Conservation (phyloP, 352 stramenopile species). For the Globisporangium carolinianum region DNA sequence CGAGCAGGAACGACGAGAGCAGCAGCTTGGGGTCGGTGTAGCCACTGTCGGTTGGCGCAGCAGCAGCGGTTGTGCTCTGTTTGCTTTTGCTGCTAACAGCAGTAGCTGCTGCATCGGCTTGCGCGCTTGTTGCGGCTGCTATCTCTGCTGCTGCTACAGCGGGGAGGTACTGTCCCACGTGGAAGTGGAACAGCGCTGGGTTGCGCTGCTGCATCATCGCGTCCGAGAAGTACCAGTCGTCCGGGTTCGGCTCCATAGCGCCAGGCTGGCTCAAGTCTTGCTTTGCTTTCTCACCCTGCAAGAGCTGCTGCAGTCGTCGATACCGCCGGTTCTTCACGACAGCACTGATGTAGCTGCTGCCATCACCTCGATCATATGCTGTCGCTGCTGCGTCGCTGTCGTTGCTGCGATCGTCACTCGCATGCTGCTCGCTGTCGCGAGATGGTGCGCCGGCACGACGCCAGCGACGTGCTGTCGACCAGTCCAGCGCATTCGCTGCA, state of each 20-base stretch:
- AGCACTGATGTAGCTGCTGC: constrained; percentile 4
- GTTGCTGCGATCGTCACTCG: not conserved
- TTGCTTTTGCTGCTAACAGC: not conserved
- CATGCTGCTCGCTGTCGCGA: not conserved
- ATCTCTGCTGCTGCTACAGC: not conserved
- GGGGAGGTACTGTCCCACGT: constrained; percentile 63
- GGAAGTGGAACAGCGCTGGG: constrained; percentile 78
- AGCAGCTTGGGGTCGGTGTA: constrained; percentile 12
- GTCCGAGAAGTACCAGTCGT: constrained; percentile 72
- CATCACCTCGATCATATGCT: not conserved
- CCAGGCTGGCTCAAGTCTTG: constrained; percentile 8
- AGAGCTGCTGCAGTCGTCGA: constrained; percentile 56
- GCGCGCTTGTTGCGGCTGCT: not conserved
- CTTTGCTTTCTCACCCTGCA: constrained; percentile 15
- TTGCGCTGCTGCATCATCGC: constrained; percentile 74
- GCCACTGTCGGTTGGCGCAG: not conserved
- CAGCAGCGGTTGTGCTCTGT: not conserved
- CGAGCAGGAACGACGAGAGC: constrained; percentile 67
- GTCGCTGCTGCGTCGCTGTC: not conserved
- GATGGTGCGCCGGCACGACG: not conserved
- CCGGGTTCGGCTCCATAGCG: constrained; percentile 8
- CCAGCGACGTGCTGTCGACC: constrained; percentile 1
- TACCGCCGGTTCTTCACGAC: constrained; percentile 72
- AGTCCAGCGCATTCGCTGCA: constrained; percentile 4
- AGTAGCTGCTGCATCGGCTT: not conserved